Evolutionary conservation across 1,284 basidiomycete species (phyloP), one percentile per base, ranked within the genome.

Genomic region (Xerocomus nothofagi): DNA sequence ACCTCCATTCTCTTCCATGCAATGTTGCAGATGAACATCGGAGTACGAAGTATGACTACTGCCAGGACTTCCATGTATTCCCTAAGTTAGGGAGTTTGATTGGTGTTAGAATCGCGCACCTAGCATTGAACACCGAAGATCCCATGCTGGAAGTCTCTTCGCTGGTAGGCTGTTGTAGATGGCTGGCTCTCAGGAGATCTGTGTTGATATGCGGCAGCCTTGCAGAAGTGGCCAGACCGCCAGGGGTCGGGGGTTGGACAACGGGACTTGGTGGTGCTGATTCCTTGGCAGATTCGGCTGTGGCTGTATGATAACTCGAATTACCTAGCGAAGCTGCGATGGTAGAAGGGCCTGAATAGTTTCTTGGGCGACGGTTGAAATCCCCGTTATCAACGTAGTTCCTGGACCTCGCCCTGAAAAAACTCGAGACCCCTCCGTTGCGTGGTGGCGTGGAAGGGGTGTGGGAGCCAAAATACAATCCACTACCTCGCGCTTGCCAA

Each of bases 1-100:
- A 66, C 64, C 53, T 40, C 54, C 49, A 4, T 26, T 39, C 36
- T 51, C 53, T 8, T 51, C 51, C 1, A 38, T 36, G 24, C 31
- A 48, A 15, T 41, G n/a, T n/a, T 44, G 43, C 12, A 50, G 38
- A 23, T 44, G 36, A 17, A 44, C 36, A 17, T 53, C 56, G 17
- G 65, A 57, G n/a, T 29, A 15, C 6, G 47, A 60, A 47, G 56
- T 55, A 8, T 15, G 2, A 29, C 53, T 64, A 37, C 49, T 59
- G 18, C n/a, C 37, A 34, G 41, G 12, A 40, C 62, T 66, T 43
- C n/a, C 17, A 24, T 18, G 23, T 1, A 8, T 29, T 31, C 23
- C 14, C 3, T 62, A 21, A 64, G 51, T 18, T n/a, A 32, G 6
- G n/a, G 10, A 11, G 1, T 17, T 17, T 20, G 43, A 45, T 3